Conservation (phyloP, 331 rosid species). For the Stylosanthes scabra region DNA sequence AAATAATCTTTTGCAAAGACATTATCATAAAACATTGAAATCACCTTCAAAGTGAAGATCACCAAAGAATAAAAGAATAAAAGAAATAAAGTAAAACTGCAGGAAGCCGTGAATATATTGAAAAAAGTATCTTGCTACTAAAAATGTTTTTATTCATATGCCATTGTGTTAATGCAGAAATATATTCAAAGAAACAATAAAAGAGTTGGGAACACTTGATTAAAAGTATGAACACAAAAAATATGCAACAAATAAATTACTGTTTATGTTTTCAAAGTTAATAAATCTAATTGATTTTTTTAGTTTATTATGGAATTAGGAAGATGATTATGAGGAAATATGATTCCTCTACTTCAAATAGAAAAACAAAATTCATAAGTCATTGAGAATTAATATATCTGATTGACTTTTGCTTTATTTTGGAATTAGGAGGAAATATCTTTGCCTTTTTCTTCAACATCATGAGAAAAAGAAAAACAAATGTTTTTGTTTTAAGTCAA, state of each 20-base stretch:
- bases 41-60: background rate
- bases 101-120: background rate
- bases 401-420: no score
- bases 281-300: no score
- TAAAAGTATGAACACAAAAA: background rate
- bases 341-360: background rate
- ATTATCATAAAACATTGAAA: background rate
- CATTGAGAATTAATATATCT: background rate
- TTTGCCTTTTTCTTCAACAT: no score
- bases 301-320: no score
- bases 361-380: background rate
- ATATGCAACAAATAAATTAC: background rate
- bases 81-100: background rate
- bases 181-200: background rate
- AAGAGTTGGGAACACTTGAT: background rate
- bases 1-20: background rate
- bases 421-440: no score
- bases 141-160: constrained; percentile 7
- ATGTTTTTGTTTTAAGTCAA: background rate
- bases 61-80: constrained; percentile 16
- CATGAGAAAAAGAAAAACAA: no score
- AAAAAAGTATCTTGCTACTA: background rate
- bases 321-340: no score
- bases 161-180: background rate
- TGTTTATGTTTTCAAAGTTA: no score